phyloP scores from a whole-genome alignment of 495 filamentous ascomycete species.

The Aspergillus avenaceus region DNA sequence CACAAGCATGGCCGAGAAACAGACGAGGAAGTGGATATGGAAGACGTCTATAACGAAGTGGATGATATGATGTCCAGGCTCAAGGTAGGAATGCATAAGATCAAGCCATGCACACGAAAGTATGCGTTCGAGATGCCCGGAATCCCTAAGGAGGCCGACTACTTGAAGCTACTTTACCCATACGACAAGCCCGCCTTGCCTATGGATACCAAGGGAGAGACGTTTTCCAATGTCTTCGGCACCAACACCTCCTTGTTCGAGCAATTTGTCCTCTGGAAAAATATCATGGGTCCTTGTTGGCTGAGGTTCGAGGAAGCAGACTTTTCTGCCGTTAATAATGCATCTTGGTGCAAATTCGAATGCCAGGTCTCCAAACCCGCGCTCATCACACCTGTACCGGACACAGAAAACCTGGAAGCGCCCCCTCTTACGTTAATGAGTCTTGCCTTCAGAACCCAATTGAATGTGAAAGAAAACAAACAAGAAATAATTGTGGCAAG shows the following conservation, averaged over 20 bases:
- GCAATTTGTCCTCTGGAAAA: slow-evolving; percentile 97
- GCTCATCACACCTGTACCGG: slow-evolving; percentile 61
- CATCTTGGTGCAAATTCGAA: slow-evolving; percentile 96
- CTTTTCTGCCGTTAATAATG: slow-evolving; percentile 80
- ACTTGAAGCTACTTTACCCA: slow-evolving; percentile 89
- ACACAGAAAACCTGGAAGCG: slow-evolving; percentile 72
- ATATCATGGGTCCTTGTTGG: slow-evolving; percentile 98
- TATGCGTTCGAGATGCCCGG: slow-evolving; percentile 92
- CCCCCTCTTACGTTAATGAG: slow-evolving; percentile 94
- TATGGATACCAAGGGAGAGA: slow-evolving; percentile 73
- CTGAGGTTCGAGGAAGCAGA: slow-evolving; percentile 80
- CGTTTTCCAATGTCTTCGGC: slow-evolving; percentile 92
- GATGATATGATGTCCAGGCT: slow-evolving; percentile 78
- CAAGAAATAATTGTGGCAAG: slow-evolving; percentile 90
- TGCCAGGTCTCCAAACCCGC: slow-evolving; percentile 74
- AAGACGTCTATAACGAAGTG: slow-evolving; percentile 85
- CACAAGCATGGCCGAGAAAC: slow-evolving; percentile 63
- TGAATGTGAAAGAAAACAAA: slow-evolving; percentile 93
- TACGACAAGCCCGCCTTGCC: slow-evolving; percentile 72
- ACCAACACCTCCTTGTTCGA: slow-evolving; percentile 93
- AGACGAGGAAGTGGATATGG: slow-evolving; percentile 79
- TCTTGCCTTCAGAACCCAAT: slow-evolving; percentile 77
- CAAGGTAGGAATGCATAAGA: slow-evolving; percentile 83
- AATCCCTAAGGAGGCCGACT: slow-evolving; percentile 84
- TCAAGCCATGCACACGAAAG: slow-evolving; percentile 83